Evolutionary conservation across 345 rosid species (phyloP).

Genomic region (Physaria fendleri): DNA sequence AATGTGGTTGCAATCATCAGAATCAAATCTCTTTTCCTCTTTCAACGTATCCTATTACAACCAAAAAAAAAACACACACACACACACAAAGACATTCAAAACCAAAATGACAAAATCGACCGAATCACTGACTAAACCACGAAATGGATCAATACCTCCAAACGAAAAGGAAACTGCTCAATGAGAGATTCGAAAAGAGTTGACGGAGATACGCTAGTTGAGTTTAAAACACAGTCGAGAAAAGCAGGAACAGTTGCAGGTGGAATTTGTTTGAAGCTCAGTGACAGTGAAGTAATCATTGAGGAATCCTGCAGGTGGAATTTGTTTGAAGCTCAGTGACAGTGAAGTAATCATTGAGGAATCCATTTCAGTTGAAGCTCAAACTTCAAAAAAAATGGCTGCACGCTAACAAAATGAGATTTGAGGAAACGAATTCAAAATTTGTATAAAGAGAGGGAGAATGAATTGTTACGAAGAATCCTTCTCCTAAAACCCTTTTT

Average conservation of each 20-base stretch:
- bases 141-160: slow-evolving; percentile 10
- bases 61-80: background rate
- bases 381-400: background rate
- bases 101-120: background rate
- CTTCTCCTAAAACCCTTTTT: slow-evolving; percentile 23
- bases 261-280: slow-evolving; percentile 59
- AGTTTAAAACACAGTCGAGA: slow-evolving; percentile 73
- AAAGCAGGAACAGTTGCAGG: slow-evolving; percentile 63
- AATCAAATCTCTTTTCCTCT: slow-evolving; percentile 38
- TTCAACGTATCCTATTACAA: slow-evolving; percentile 34
- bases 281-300: slow-evolving; percentile 45
- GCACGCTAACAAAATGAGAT: background rate
- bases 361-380: slow-evolving; percentile 11
- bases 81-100: background rate
- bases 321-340: slow-evolving; percentile 49
- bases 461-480: background rate
- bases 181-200: slow-evolving; percentile 56
- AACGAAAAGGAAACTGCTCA: slow-evolving; percentile 19
- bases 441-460: background rate
- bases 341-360: slow-evolving; percentile 48
- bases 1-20: slow-evolving; percentile 34
- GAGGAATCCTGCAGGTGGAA: slow-evolving; percentile 53
- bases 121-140: background rate
- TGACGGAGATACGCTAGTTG: slow-evolving; percentile 52
- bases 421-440: background rate